A percentile compares a stretch with the other conserved stretches of the same genome.
Evolutionary conservation across 345 rosid species (phyloP).

Genomic region (Salix udensis): DNA sequence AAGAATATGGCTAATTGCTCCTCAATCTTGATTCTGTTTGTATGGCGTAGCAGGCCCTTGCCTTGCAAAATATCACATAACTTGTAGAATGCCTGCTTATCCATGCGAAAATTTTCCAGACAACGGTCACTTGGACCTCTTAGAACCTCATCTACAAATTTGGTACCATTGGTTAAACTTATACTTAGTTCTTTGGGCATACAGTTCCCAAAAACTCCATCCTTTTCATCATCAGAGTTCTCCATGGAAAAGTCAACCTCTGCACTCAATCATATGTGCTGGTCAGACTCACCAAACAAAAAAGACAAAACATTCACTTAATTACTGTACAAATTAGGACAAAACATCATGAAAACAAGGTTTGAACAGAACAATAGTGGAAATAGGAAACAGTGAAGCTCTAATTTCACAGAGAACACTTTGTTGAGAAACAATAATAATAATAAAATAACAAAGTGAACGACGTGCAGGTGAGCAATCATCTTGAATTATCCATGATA

Average conservation of each 20-base stretch:
- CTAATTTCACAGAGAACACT: not conserved
- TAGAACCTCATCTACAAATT: conserved; percentile 77
- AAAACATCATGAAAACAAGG: not conserved
- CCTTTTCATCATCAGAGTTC: conserved; percentile 56
- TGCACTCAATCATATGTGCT: conserved; percentile 14
- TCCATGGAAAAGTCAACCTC: conserved; percentile 43
- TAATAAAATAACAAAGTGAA: not conserved
- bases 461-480: not conserved
- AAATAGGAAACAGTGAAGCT: not conserved
- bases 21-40: conserved; percentile 81
- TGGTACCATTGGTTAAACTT: conserved; percentile 41
- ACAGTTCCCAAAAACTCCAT: conserved; percentile 32
- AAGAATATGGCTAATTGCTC: conserved; percentile 85
- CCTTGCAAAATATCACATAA: conserved; percentile 69
- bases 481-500: not conserved
- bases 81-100: conserved; percentile 75
- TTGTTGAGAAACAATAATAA: not conserved
- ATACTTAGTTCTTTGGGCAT: conserved; percentile 43
- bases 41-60: conserved; percentile 78
- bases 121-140: conserved; percentile 60
- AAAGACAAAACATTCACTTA: not conserved
- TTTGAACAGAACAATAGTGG: not conserved
- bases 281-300: not conserved
- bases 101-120: conserved; percentile 85
- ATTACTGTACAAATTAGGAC: not conserved